Evolutionary conservation across 352 stramenopile species (phyloP).

Genomic region (Phytophthora colocasiae): DNA sequence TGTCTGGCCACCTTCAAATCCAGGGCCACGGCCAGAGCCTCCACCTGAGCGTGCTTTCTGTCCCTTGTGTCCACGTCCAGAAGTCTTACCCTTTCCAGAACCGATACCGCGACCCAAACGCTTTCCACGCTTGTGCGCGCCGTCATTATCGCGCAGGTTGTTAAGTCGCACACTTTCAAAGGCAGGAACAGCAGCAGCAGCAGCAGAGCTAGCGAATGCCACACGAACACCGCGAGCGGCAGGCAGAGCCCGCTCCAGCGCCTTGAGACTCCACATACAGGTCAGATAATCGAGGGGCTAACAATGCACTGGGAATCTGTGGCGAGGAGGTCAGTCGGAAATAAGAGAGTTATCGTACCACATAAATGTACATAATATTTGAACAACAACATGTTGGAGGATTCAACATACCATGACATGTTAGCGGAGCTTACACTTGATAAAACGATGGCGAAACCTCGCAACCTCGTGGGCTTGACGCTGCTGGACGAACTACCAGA

Average conservation of each 20-base stretch:
- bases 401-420: background rate
- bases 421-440: too few species aligned
- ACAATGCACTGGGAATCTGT: constrained; percentile 19
- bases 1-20: constrained; percentile 99
- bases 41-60: constrained; percentile 95
- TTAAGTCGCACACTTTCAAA: constrained; percentile 80
- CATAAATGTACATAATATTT: constrained; percentile 4
- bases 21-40: constrained; percentile 78
- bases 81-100: constrained; percentile 96
- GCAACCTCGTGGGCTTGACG: constrained; percentile 58
- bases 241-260: constrained; percentile 61
- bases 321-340: constrained; percentile 25
- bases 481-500: constrained; percentile 69
- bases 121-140: constrained; percentile 90
- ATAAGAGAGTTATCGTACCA: constrained; percentile 8
- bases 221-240: constrained; percentile 24
- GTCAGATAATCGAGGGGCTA: background rate
- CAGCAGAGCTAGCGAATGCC: constrained; percentile 59
- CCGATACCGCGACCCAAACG: constrained; percentile 93
- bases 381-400: background rate
- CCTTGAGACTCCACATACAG: constrained; percentile 67
- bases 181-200: constrained; percentile 46
- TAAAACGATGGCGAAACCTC: constrained; percentile 1
- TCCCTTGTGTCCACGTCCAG: constrained; percentile 97
- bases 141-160: constrained; percentile 87